A percentile compares a stretch with the other conserved stretches of the same genome.
These are phyloP conservation scores for Plectosphaerella sp. DNA, from an alignment of 2,329 filamentous ascomycete species.

Conservation along the genomic window DNA sequence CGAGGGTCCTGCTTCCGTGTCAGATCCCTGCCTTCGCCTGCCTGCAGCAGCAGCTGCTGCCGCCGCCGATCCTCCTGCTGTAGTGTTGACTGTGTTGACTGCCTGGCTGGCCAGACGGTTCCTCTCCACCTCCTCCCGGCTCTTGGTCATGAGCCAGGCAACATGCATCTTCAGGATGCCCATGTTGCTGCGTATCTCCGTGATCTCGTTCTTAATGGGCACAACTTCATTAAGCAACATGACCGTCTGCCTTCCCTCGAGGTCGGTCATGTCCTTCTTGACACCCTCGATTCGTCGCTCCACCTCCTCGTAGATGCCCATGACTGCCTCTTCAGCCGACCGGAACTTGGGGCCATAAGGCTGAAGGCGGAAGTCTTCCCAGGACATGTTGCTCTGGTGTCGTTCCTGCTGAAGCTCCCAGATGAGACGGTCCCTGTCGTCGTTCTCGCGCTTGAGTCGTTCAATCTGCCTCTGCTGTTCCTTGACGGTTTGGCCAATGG, in stretches of 20 bases:
- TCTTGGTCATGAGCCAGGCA: conserved; percentile 52
- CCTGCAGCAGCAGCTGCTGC: conserved; percentile 15
- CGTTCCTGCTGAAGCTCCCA: conserved; percentile 29
- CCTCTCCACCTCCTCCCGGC: conserved; percentile 36
- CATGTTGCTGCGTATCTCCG: conserved; percentile 52
- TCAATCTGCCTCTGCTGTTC: conserved; percentile 45
- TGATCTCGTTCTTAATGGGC: conserved; percentile 58
- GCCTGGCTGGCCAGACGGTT: conserved; percentile 21
- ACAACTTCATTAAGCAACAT: conserved; percentile 59
- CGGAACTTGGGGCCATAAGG: conserved; percentile 9
- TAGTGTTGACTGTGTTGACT: neutral
- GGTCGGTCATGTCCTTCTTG: conserved; percentile 50
- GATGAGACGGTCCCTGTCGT: conserved; percentile 28
- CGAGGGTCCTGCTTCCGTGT: conserved; percentile 13
- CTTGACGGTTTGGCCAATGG: conserved; percentile 41
- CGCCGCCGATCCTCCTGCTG: neutral
- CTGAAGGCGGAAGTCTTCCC: conserved; percentile 9
- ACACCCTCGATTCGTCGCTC: conserved; percentile 46
- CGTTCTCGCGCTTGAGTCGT: conserved; percentile 26
- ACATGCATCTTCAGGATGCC: conserved; percentile 57
- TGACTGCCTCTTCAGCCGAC: conserved; percentile 11
- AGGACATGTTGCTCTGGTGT: conserved; percentile 13
- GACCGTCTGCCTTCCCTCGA: conserved; percentile 56
- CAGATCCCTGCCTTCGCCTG: conserved; percentile 17
- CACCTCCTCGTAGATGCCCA: conserved; percentile 15